Evolutionary conservation across 1,139 yeast species (phyloP), one percentile per base, ranked within the genome.

Genomic region (Tardiomyces blankii): DNA sequence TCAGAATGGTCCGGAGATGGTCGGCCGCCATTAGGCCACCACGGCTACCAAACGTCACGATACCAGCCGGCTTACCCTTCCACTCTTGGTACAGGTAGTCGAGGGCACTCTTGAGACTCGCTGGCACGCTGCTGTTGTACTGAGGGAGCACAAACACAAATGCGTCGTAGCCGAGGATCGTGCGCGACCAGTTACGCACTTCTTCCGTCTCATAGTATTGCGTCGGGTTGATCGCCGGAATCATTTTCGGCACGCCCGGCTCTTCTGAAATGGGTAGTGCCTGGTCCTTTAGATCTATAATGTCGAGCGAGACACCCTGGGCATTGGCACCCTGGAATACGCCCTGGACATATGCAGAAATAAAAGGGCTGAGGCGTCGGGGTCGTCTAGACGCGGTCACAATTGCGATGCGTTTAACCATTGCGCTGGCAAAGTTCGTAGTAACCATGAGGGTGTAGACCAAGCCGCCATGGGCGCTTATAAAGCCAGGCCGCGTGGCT

Each of bases 41-140:
- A 40, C 52, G 56, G 32, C 59, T 55, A 4, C 65, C 68, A 46
- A 61, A 63, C 25, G 58, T 49, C n/a, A 61, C 60, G 18, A 65
- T 48, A 35, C 52, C 55, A 3, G 58, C 59, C 3, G 66, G 63
- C 49, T 64, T 64, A 14, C 52, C 55, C 12, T 21, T 41, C 66
- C 65, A 65, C 48, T 65, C 68, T 23, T 51, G 42, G 42, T 42
- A 63, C 33, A 65, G 48, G 42, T 56, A 57, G 47, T 65, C 69
- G 16, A 65, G 42, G 8, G 65, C 65, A 44, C 62, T 64, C 49
- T 65, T 64, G 40, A 64, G 50, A n/a, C 51, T 53, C 2, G 66
- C 66, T 14, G 68, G 66, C 43, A 54, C 54, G 13, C 65, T 58
- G 52, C 62, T 53, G 46, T 65, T 65, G 51, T 64, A 65, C 48